These are phyloP conservation scores for Blumeria hordei DNA, from an alignment of 2,329 filamentous ascomycete genomes.

Conservation along the genomic window DNA sequence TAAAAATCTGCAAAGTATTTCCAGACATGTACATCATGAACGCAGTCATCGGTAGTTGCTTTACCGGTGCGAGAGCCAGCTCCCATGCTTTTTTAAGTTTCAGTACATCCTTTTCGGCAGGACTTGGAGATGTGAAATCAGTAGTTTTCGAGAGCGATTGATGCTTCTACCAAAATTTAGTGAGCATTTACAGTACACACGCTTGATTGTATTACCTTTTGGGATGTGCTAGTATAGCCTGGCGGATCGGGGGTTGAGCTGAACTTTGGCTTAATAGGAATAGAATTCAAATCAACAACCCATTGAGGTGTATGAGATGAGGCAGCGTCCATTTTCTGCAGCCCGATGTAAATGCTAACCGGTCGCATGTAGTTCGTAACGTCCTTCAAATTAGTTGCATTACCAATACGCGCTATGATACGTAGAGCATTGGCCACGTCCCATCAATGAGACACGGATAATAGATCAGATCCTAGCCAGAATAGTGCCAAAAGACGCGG, in stretches of 20 bases:
- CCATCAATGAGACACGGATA: too few species aligned
- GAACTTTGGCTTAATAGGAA: constrained; percentile 43
- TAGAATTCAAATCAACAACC: constrained; percentile 56
- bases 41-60: constrained; percentile 88
- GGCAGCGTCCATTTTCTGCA: too few species aligned
- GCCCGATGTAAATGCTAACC: too few species aligned
- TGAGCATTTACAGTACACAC: constrained; percentile 12
- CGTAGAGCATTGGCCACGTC: too few species aligned
- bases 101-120: constrained; percentile 77
- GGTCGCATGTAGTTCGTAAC: too few species aligned
- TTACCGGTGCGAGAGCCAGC: constrained; percentile 75
- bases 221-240: constrained; percentile 38
- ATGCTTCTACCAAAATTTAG: constrained; percentile 16
- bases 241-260: constrained; percentile 58
- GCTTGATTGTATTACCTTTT: constrained; percentile 25
- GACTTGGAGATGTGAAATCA: constrained; percentile 40
- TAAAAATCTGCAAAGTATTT: constrained; percentile 95
- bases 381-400: too few species aligned
- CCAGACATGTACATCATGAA: constrained; percentile 99
- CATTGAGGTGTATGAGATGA: constrained; percentile 33
- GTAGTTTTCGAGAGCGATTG: constrained; percentile 16
- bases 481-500: too few species aligned
- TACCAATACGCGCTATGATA: too few species aligned
- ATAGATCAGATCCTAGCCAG: too few species aligned
- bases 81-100: constrained; percentile 99